These are phyloP conservation scores for Globisporangium parvum DNA, from an alignment of 352 stramenopile species.

Conservation along the genomic window DNA sequence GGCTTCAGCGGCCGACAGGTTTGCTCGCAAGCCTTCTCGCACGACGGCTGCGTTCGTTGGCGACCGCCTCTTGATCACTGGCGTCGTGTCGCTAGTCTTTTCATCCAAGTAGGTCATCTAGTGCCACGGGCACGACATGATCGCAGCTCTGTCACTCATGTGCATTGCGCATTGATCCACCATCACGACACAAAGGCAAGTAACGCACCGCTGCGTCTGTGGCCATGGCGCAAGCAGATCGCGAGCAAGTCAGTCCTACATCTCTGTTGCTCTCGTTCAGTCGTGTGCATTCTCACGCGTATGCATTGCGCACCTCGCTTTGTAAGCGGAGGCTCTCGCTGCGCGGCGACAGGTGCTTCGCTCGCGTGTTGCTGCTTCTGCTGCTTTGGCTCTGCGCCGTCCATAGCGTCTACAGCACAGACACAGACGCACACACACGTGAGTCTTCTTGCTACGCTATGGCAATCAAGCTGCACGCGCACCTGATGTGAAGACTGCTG, in stretches of 20 bases:
- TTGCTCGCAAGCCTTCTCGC: slow-evolving; percentile 46
- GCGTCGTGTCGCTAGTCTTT: neutral
- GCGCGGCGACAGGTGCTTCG: neutral
- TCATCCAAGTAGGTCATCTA: slow-evolving; percentile 22
- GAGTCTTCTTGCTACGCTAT: too few species aligned
- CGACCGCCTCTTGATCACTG: slow-evolving; percentile 31
- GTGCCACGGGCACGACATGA: neutral
- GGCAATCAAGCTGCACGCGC: too few species aligned
- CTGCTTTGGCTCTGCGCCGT: neutral
- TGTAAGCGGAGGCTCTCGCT: neutral
- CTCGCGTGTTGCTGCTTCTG: neutral
- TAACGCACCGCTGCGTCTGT: too few species aligned
- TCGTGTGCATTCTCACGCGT: too few species aligned
- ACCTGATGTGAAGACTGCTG: too few species aligned
- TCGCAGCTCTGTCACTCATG: neutral
- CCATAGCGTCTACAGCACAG: too few species aligned
- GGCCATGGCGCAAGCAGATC: too few species aligned
- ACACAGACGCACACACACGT: too few species aligned
- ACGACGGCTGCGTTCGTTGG: slow-evolving; percentile 35
- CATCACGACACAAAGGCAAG: too few species aligned
- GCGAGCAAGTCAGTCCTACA: too few species aligned
- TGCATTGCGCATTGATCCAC: neutral
- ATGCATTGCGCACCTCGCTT: neutral
- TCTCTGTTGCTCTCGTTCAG: too few species aligned
- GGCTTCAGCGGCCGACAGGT: slow-evolving; percentile 57